Base-by-base conservation (phyloP, 2,329 filamentous ascomycete species). In the Akanthomyces lecanii region DNA sequence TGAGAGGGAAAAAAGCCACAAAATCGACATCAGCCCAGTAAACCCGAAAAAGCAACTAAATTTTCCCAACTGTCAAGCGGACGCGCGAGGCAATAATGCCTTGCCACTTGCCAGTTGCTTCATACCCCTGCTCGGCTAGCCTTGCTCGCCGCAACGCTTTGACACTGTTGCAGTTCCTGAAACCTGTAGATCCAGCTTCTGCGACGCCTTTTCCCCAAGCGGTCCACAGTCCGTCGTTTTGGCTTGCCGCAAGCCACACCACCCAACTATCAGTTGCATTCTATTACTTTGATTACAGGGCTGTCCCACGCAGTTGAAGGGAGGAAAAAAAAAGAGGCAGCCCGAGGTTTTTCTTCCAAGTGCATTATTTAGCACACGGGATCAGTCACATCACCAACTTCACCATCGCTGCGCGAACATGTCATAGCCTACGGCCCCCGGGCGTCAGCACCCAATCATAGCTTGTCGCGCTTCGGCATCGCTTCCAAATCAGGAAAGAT, bases 141-240 rank as follows among this genome's bases (percentile, higher is more conserved):
- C 44, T 48, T 12, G 21, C 42, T 30, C 28, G 5, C 21, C 6
- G 5, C 42, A 12, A 23, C 55, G 44, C n/a, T 47, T 44, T 58
- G 55, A 58, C 28, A 57, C 55, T 47, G 30, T 58, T 36, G 55
- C 44, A 21, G 55, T 38, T 36, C 21, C 44, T 58, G 55, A 58
- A 58, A 58, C 55, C 14, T 30, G 30, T 48, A 23, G 55, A 58
- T 58, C 23, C 28, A 57, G 55, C 28, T 18, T 58, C 55, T 58
- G 61, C 61, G 61, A 62, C 61, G 47, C 38, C 28, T 3, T 33
- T 33, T 33, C 30, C 30, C 30, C 30, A 33, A 47, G 58, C 7
- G 36, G 38, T 53, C 58, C 38, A 61, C 58, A 59, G 28, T 28
- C 47, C 21, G 21, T 21, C 21, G 21, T 21, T 21, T 21, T 21